Conservation (phyloP, 768 basidiomycete genomes). For the Leucogyrophana mollusca region DNA sequence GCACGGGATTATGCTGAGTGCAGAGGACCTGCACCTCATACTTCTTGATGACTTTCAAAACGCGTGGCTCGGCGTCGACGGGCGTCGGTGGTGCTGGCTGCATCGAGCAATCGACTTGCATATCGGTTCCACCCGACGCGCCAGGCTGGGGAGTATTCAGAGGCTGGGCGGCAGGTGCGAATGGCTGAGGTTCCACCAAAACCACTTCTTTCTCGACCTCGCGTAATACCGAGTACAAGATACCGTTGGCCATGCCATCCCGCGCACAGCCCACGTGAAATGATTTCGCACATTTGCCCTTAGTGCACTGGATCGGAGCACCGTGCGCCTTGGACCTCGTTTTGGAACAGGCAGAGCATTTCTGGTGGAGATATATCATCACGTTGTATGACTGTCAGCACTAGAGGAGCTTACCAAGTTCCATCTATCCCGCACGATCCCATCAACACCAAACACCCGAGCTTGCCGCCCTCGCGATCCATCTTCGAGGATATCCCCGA, state of each 20-base stretch:
- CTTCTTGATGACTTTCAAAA: constrained; percentile 74
- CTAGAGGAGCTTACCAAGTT: constrained; percentile 62
- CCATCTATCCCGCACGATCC: constrained; percentile 91
- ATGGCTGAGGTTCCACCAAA: constrained; percentile 43
- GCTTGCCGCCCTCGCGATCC: constrained; percentile 37
- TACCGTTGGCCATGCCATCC: constrained; percentile 47
- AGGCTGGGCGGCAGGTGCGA: constrained; percentile 5
- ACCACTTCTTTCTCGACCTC: constrained; percentile 85
- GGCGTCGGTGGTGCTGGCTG: constrained; percentile 4
- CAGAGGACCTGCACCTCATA: constrained; percentile 76
- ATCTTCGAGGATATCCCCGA: constrained; percentile 15
- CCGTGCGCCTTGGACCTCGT: constrained; percentile 65
- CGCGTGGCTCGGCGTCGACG: constrained; percentile 16
- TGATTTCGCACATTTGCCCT: constrained; percentile 90
- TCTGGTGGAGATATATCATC: constrained; percentile 45
- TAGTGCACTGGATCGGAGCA: constrained; percentile 88
- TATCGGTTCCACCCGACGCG: not conserved
- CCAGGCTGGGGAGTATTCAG: constrained; percentile 4
- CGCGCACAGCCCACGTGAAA: constrained; percentile 92
- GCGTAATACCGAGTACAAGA: constrained; percentile 59
- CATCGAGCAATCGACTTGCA: not conserved
- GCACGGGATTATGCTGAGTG: constrained; percentile 86
- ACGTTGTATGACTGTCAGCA: not conserved
- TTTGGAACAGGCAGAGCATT: constrained; percentile 87
- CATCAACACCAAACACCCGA: constrained; percentile 81